Evolutionary conservation across 2,329 filamentous ascomycete genomes (phyloP).

Genomic region (Pseudophaeomoniella oleicola): DNA sequence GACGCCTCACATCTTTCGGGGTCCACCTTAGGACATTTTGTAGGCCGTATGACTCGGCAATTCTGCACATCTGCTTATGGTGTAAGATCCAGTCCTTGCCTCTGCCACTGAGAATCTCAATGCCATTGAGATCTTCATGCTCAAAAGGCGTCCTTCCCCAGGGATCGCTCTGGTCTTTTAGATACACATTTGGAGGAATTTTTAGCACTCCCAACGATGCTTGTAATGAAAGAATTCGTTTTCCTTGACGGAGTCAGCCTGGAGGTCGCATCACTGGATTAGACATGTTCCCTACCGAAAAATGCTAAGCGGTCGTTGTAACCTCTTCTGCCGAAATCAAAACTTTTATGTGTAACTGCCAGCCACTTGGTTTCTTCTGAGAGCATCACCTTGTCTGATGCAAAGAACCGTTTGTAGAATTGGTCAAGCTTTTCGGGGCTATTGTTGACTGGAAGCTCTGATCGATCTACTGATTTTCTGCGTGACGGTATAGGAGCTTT

Average conservation of each 20-base stretch:
- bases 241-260: constrained; percentile 28
- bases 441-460: constrained; percentile 52
- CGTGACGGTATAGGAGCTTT: constrained; percentile 46
- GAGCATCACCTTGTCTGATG: constrained; percentile 57
- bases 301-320: constrained; percentile 92
- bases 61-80: constrained; percentile 48
- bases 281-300: constrained; percentile 44
- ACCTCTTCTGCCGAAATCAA: constrained; percentile 83
- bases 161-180: constrained; percentile 27
- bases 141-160: constrained; percentile 50
- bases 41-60: constrained; percentile 60
- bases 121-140: constrained; percentile 55
- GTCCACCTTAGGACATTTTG: constrained; percentile 73
- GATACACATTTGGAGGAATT: constrained; percentile 20
- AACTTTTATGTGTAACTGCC: constrained; percentile 94
- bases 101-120: constrained; percentile 53
- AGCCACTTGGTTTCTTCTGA: constrained; percentile 93
- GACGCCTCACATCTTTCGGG: constrained; percentile 55
- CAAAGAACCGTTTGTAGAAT: constrained; percentile 65
- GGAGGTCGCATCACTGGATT: constrained; percentile 3
- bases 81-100: constrained; percentile 49
- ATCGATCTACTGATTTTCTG: constrained; percentile 16
- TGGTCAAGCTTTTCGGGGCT: constrained; percentile 60
- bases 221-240: constrained; percentile 50
- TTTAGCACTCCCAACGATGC: constrained; percentile 47